Evolutionary conservation across 306 rosid genomes (phyloP), one percentile per base, ranked within the genome.

Genomic region (Inga oerstediana): DNA sequence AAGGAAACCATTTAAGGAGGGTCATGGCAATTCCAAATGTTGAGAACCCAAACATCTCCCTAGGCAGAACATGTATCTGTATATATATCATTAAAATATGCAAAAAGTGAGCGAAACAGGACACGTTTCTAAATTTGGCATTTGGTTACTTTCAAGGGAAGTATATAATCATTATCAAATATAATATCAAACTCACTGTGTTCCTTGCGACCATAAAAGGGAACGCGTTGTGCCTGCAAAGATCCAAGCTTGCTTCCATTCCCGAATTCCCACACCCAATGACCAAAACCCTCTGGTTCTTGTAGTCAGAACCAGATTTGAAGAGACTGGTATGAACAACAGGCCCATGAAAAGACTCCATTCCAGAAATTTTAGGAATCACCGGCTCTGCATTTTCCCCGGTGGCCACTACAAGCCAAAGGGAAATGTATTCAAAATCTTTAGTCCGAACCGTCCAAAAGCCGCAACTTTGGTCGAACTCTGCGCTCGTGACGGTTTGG

Each of bases 191-290:
- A 32, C 27, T 87, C 73, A 97, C 99, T 3, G 97, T 91, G 75
- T 92, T 97, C 79, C 99, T 90, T 49, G 92, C 97, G 46, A 97
- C 99, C 98, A 97, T 87, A 46, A 86, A 84, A 74, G 99, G 97
- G 2, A 78, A 32, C 4, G 99, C 99, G 86, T 90, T 90, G 90
- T 92, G 62, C 62, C 99, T 86, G 39, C 94, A 94, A 73, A 97
- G 99, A 73, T 97, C 99, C 83, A 97, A 89, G 88, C 99, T 92
- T 80, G 91, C 95, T 90, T 97, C 99, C 99, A 97, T 94, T 24
- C 99, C 99, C 20, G 99, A 97, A 88, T 97, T 97, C 12, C 99
- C 99, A 80, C 98, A 97, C 0, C 99, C 99, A 78, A 97, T 74
- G 3, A 97, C 97, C 83, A 97, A 72, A 84, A 97, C 98, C 80